Evolutionary conservation across 345 rosid genomes (phyloP).

Genomic region (Citropsis articulata): DNA sequence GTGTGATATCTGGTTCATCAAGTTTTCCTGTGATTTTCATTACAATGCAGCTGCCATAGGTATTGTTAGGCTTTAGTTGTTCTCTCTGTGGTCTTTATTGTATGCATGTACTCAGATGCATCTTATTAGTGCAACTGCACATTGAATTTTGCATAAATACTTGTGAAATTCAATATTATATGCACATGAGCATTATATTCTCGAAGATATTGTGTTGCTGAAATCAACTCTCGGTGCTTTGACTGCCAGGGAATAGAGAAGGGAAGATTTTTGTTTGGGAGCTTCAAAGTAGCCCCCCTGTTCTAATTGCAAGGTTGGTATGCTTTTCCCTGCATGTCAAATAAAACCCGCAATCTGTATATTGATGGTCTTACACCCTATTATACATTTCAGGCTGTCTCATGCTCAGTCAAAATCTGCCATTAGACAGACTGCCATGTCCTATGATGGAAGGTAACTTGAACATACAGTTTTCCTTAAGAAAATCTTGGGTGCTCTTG

Average conservation of each 20-base stretch:
- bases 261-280: slow-evolving; percentile 98
- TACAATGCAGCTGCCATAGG: slow-evolving; percentile 79
- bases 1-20: slow-evolving; percentile 97
- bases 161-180: background rate
- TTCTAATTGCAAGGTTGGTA: slow-evolving; percentile 68
- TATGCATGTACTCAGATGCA: background rate
- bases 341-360: background rate
- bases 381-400: slow-evolving; percentile 47
- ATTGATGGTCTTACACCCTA: slow-evolving; percentile 2
- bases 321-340: background rate
- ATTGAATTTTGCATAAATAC: background rate
- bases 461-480: no score
- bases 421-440: slow-evolving; percentile 94
- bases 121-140: background rate
- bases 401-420: slow-evolving; percentile 75
- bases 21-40: slow-evolving; percentile 88
- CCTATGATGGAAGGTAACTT: slow-evolving; percentile 77
- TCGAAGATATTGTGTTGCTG: background rate
- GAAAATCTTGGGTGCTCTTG: no score
- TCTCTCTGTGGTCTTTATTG: background rate
- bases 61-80: slow-evolving; percentile 19
- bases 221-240: background rate
- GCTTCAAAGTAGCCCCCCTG: slow-evolving; percentile 90
- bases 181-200: background rate
- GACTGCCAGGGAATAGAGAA: slow-evolving; percentile 79